Conservation (phyloP, 148 eudicot genomes). For the Hydrangea macrophylla region DNA sequence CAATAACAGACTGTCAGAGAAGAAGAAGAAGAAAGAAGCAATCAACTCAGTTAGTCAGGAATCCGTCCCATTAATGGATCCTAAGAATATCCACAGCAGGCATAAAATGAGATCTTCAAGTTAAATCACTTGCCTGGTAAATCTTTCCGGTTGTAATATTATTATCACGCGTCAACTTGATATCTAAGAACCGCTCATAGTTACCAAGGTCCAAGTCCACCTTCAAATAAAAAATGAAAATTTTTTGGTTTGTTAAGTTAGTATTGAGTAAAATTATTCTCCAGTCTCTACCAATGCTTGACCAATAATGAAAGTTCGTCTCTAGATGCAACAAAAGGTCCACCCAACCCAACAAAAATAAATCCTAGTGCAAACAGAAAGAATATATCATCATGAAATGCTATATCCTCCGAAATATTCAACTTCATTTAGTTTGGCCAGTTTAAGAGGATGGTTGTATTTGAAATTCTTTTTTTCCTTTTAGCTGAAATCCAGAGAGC, state of each 20-base stretch:
- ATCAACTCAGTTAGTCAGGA: slow-evolving; percentile 2
- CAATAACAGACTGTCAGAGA: slow-evolving; percentile 65
- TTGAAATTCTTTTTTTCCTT: neutral
- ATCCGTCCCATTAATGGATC: neutral
- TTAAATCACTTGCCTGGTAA: slow-evolving; percentile 57
- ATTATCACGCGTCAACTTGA: slow-evolving; percentile 78
- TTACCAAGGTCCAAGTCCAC: slow-evolving; percentile 99
- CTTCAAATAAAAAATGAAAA: slow-evolving; percentile 30
- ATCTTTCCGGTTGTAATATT: slow-evolving; percentile 96
- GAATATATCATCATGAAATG: neutral
- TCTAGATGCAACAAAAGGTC: neutral
- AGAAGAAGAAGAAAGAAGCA: slow-evolving; percentile 7
- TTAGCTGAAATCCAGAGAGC: neutral
- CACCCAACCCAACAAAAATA: neutral
- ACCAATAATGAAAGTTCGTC: neutral
- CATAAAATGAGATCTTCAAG: neutral
- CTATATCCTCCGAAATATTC: neutral
- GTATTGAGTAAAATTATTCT: neutral
- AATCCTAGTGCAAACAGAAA: neutral
- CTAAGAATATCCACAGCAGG: neutral
- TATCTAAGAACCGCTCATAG: slow-evolving; percentile 88
- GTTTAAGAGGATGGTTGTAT: neutral
- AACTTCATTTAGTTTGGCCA: neutral
- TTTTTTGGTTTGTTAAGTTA: neutral
- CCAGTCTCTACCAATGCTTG: neutral